Base-by-base conservation (phyloP, 2,329 filamentous ascomycete genomes). In the Dactylonectria macrodidyma region DNA sequence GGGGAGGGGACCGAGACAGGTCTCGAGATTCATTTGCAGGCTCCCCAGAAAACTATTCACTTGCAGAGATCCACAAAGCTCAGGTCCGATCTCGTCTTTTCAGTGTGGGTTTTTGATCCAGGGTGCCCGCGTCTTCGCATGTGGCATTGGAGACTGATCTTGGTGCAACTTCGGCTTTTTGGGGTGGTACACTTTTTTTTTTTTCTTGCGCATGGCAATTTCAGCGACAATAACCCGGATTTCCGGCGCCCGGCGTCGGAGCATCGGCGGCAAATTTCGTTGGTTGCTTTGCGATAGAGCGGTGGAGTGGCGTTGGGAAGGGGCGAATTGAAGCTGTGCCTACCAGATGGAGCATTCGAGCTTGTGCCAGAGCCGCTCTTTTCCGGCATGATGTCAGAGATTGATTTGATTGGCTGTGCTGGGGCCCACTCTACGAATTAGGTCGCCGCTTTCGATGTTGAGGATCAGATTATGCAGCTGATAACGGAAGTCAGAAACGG, bases 361-460 rank as follows among this genome's bases (percentile, higher is more conserved):
- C 10, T 19, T 12, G n/a, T 16, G 19, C 50, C 48, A 73, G 69
- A 71, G 74, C 74, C 72, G 74, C 67, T 58, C 47, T 59, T 76
- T 76, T 66, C 70, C 71, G 74, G 19, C 71, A 70, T 76, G 68
- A 73, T 71, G 67, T 69, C 71, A 75, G 54, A 10, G 8, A 11
- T 57, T 0, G 5, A 0, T 59, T 7, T 75, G 48, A 76, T 76
- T 76, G 74, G 74, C 14, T 65, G 14, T 9, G 11, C 6, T 1
- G 16, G 34, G 36, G 22, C 1, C 19, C 19, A 19, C 19, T 19
- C 19, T 19, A 1, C 19, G 19, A 19, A 19, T 19, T 19, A 19
- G 19, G 19, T 19, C 19, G 19, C 1, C 59, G 6, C 24, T 22
- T 30, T 36, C 16, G 50, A 52, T 46, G 14, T 7, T 54, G 16